These are phyloP conservation scores for Styphnolobium japonicum DNA, from an alignment of 306 rosid genomes.

Conservation along the genomic window DNA sequence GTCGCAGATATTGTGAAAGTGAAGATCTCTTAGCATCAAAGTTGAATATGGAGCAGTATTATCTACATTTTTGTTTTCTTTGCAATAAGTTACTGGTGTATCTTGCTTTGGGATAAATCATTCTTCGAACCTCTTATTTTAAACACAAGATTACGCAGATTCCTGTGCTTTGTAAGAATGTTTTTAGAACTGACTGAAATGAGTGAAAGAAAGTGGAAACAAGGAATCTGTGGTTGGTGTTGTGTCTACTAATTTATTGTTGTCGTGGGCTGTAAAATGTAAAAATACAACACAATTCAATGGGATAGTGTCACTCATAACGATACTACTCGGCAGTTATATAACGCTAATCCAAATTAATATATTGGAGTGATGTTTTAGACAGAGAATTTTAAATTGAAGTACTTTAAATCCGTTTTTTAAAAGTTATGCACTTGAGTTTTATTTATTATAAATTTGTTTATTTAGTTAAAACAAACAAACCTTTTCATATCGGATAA, in stretches of 20 bases:
- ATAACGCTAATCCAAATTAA: neutral
- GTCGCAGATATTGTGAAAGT: constrained; percentile 18
- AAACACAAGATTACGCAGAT: neutral
- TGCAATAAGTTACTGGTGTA: constrained; percentile 33
- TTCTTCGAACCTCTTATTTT: constrained; percentile 11
- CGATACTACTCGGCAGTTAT: neutral
- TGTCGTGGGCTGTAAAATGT: neutral
- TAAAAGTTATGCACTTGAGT: too few species aligned
- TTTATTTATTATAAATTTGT: too few species aligned
- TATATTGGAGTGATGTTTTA: too few species aligned
- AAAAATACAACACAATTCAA: neutral
- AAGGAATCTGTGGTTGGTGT: neutral
- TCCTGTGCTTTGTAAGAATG: neutral
- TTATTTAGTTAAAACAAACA: too few species aligned
- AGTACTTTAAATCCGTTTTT: too few species aligned
- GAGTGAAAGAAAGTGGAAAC: neutral
- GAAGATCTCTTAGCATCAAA: constrained; percentile 18
- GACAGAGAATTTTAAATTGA: too few species aligned
- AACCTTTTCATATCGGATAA: too few species aligned
- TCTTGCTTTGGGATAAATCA: constrained; percentile 24
- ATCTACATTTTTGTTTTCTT: constrained; percentile 15
- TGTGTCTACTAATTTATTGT: neutral
- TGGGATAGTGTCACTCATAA: neutral
- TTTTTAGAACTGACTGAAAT: constrained; percentile 23
- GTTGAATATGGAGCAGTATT: constrained; percentile 20